Evolutionary conservation across 495 filamentous ascomycete species (phyloP).

Genomic region (Aspergillus kassunensis): DNA sequence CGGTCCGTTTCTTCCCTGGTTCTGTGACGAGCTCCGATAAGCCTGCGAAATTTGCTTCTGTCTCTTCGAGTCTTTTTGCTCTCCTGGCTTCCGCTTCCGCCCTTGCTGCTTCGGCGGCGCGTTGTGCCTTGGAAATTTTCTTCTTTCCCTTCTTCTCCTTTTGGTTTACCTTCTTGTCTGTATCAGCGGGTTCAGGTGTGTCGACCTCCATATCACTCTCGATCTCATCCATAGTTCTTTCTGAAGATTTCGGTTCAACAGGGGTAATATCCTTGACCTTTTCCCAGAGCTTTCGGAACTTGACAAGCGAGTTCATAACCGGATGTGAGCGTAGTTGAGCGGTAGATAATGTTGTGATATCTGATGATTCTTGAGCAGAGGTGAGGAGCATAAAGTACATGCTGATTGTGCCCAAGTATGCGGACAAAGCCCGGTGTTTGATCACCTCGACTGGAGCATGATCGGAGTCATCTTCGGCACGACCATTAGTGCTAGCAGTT

Average conservation of each 20-base stretch:
- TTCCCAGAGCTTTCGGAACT: conserved; percentile 76
- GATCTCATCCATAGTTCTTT: conserved; percentile 10
- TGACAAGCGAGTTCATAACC: conserved; percentile 79
- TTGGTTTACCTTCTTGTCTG: conserved; percentile 25
- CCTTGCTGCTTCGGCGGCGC: conserved; percentile 47
- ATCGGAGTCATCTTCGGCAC: conserved; percentile 28
- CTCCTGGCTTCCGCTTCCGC: conserved; percentile 51
- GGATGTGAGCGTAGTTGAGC: conserved; percentile 77
- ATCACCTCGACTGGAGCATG: conserved; percentile 52
- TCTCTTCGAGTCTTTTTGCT: conserved; percentile 50
- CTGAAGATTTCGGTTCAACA: conserved; percentile 22
- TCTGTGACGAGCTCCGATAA: conserved; percentile 44
- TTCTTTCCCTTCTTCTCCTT: conserved; percentile 25
- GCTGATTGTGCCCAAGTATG: conserved; percentile 78
- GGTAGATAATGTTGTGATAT: conserved; percentile 54
- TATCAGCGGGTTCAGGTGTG: conserved; percentile 20
- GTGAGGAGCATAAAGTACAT: conserved; percentile 93
- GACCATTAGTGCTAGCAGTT: conserved; percentile 39
- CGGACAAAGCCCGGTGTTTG: conserved; percentile 70
- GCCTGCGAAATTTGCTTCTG: conserved; percentile 69
- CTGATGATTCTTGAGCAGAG: conserved; percentile 55
- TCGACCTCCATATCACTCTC: conserved; percentile 16
- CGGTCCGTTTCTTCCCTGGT: conserved; percentile 29
- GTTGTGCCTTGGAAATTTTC: conserved; percentile 50
- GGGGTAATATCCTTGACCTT: conserved; percentile 56